Conservation (phyloP, 345 rosid genomes). For the Bruguiera gymnorhiza region DNA sequence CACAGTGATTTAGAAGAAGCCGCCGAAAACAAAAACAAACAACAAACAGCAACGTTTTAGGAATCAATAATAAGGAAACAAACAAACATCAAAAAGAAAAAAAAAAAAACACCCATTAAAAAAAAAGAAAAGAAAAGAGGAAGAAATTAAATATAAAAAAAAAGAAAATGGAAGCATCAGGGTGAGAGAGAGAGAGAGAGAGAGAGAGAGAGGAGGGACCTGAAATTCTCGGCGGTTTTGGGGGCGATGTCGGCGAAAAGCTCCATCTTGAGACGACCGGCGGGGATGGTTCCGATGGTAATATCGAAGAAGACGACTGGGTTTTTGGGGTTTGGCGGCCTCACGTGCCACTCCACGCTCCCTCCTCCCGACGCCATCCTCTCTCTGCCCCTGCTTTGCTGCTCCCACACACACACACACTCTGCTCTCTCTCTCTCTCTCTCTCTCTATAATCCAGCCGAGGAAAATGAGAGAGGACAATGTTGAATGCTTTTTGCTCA, state of each 20-base stretch:
- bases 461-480: too few relatives aligned
- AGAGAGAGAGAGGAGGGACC: conserved; percentile 32
- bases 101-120: neutral
- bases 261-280: conserved; percentile 97
- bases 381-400: too few relatives aligned
- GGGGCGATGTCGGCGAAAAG: conserved; percentile 92
- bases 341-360: conserved; percentile 90
- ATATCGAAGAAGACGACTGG: conserved; percentile 95
- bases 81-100: neutral
- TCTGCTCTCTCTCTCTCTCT: too few relatives aligned
- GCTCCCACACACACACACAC: too few relatives aligned
- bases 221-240: conserved; percentile 91
- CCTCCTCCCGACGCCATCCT: conserved; percentile 50
- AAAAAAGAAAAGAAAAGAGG: neutral
- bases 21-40: neutral
- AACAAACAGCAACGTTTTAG: neutral
- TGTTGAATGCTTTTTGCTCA: too few relatives aligned
- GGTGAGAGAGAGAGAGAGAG: neutral
- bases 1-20: neutral
- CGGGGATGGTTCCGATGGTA: conserved; percentile 85
- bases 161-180: too few relatives aligned
- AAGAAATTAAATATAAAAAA: neutral
- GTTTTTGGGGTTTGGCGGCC: conserved; percentile 90
- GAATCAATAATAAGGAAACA: neutral
- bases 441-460: too few relatives aligned